Conservation (phyloP, 2,329 filamentous ascomycete genomes). For the Aspergillus aculeatus region DNA sequence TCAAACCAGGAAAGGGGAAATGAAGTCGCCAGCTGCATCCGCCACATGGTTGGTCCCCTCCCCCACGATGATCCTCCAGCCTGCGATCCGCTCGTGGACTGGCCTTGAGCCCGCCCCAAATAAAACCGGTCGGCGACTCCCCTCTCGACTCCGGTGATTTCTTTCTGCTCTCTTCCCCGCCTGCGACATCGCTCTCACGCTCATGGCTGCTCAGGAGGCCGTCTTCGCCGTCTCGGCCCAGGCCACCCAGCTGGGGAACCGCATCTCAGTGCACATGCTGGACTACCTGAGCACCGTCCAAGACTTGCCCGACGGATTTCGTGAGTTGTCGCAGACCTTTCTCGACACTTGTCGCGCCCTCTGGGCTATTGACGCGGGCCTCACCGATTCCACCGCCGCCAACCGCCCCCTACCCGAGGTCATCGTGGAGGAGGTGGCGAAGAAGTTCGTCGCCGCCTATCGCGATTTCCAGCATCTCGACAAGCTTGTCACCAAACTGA, state of each 20-base stretch:
- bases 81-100: neutral
- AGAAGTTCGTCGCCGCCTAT: constrained; percentile 61
- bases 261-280: constrained; percentile 63
- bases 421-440: constrained; percentile 62
- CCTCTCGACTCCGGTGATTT: neutral
- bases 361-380: constrained; percentile 67
- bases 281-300: constrained; percentile 62
- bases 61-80: neutral
- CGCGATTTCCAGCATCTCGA: constrained; percentile 64
- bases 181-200: neutral
- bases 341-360: constrained; percentile 66
- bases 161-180: neutral
- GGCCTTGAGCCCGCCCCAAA: neutral
- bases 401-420: constrained; percentile 58
- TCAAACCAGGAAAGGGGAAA: neutral
- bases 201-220: constrained; percentile 16
- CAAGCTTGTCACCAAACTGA: constrained; percentile 60
- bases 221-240: constrained; percentile 50
- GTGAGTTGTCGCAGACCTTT: constrained; percentile 63
- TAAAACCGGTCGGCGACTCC: neutral
- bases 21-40: neutral
- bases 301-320: constrained; percentile 56
- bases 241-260: constrained; percentile 61
- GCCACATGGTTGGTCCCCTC: constrained; percentile 1
- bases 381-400: constrained; percentile 54